These are phyloP conservation scores for Polyplosphaeria fusca DNA, from an alignment of 495 filamentous ascomycete species.

Conservation along the genomic window DNA sequence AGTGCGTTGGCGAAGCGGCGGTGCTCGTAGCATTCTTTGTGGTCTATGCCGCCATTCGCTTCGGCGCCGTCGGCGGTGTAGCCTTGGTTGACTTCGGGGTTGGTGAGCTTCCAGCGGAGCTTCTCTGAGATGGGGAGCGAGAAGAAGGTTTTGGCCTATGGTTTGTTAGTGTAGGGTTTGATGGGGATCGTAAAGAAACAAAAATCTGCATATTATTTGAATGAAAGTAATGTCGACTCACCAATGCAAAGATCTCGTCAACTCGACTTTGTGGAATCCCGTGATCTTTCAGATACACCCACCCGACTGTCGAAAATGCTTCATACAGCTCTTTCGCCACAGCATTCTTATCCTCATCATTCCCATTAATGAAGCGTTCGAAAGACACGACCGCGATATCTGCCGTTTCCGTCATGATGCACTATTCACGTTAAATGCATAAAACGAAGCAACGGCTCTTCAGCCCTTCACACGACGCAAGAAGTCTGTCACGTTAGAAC, in stretches of 20 bases:
- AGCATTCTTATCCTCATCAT: conserved; percentile 13
- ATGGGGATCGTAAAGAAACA: too few relatives aligned
- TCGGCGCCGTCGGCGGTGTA: conserved; percentile 14
- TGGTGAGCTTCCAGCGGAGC: conserved; percentile 1
- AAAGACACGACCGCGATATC: conserved; percentile 33
- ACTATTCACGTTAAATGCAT: background rate
- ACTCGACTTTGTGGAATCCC: conserved; percentile 26
- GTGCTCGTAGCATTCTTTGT: conserved; percentile 23
- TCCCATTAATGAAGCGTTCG: conserved; percentile 17
- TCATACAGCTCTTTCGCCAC: conserved; percentile 21
- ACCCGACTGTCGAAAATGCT: conserved; percentile 30
- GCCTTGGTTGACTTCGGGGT: conserved; percentile 14
- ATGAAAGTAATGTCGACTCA: background rate
- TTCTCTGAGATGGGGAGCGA: conserved; percentile 8
- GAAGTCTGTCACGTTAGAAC: too few relatives aligned
- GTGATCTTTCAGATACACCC: conserved; percentile 33
- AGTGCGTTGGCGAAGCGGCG: conserved; percentile 9
- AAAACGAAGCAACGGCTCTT: too few relatives aligned
- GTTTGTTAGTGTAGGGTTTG: background rate
- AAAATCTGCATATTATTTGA: background rate
- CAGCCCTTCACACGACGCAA: too few relatives aligned
- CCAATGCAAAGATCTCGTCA: conserved; percentile 32
- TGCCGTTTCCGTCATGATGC: conserved; percentile 4
- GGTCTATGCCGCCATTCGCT: conserved; percentile 13
- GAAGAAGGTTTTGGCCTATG: conserved; percentile 20